Evolutionary conservation across 768 basidiomycete species (phyloP).

Genomic region (Russula vinacea): DNA sequence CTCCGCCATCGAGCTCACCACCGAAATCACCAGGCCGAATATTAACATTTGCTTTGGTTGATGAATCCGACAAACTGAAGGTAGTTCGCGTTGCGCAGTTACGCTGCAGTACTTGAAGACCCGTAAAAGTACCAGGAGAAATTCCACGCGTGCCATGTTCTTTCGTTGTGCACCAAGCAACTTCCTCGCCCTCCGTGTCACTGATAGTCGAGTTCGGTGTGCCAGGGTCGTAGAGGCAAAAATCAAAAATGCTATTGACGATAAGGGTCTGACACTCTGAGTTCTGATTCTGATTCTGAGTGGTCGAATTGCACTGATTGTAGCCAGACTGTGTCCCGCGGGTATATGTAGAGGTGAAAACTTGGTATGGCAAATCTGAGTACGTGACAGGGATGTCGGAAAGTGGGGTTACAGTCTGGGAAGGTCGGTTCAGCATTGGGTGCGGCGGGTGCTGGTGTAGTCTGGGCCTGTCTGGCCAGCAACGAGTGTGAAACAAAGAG

Average conservation of each 20-base stretch:
- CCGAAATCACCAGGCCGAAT: slow-evolving; percentile 54
- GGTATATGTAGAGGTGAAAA: slow-evolving; percentile 40
- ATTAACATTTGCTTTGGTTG: slow-evolving; percentile 58
- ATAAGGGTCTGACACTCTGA: slow-evolving; percentile 71
- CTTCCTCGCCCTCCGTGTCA: slow-evolving; percentile 64
- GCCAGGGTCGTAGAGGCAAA: slow-evolving; percentile 63
- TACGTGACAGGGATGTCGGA: slow-evolving; percentile 33
- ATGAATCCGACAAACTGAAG: slow-evolving; percentile 60
- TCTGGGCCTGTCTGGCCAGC: slow-evolving; percentile 33
- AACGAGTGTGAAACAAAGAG: slow-evolving; percentile 32
- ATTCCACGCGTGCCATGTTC: slow-evolving; percentile 72
- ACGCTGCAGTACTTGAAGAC: slow-evolving; percentile 67
- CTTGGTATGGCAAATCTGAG: slow-evolving; percentile 48
- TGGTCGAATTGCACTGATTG: slow-evolving; percentile 66
- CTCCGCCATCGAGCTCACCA: slow-evolving; percentile 79
- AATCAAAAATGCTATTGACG: slow-evolving; percentile 61
- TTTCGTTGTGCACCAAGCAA: slow-evolving; percentile 75
- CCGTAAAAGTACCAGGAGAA: slow-evolving; percentile 58
- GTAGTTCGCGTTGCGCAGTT: slow-evolving; percentile 55
- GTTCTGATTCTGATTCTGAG: slow-evolving; percentile 51
- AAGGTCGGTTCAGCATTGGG: slow-evolving; percentile 23
- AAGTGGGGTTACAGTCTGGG: slow-evolving; percentile 35
- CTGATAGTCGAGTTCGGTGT: slow-evolving; percentile 55
- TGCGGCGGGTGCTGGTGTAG: neutral
- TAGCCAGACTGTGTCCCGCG: slow-evolving; percentile 64